These are phyloP conservation scores for Anacardium occidentale DNA, from an alignment of 345 rosid genomes.

Conservation along the genomic window DNA sequence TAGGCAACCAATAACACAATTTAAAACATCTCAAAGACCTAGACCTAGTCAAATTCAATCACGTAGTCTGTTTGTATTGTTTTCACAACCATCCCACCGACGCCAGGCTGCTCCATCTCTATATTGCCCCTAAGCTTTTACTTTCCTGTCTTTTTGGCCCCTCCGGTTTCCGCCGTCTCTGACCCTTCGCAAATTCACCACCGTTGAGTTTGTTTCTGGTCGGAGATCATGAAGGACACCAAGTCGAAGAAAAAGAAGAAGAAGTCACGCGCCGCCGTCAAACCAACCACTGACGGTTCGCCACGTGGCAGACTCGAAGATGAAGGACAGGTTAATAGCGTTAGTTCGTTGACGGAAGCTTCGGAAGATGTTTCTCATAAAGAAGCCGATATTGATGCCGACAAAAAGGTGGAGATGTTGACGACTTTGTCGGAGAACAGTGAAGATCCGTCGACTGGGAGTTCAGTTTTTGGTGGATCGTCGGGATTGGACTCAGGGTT, in stretches of 20 bases:
- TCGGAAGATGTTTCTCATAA: conserved; percentile 53
- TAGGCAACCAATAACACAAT: too few species aligned
- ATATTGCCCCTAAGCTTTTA: not conserved
- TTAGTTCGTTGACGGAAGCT: conserved; percentile 45
- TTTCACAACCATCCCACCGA: not conserved
- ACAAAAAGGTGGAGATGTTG: conserved; percentile 48
- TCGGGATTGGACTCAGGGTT: conserved; percentile 46
- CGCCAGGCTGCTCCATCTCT: not conserved
- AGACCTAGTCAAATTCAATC: too few species aligned
- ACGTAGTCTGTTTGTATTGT: not conserved
- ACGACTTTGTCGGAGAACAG: conserved; percentile 31
- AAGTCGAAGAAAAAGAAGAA: conserved; percentile 48
- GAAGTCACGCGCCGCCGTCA: conserved; percentile 26
- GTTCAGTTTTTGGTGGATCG: conserved; percentile 43
- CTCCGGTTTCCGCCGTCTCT: conserved; percentile 16
- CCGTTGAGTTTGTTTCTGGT: conserved; percentile 7
- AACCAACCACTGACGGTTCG: conserved; percentile 18
- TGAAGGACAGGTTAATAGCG: conserved; percentile 15
- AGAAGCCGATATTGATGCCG: conserved; percentile 52
- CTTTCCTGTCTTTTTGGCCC: not conserved
- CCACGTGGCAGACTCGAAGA: conserved; percentile 13
- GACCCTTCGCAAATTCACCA: not conserved
- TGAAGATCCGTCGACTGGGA: conserved; percentile 46
- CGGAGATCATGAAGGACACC: conserved; percentile 40
- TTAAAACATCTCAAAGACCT: too few species aligned